Evolutionary conservation across 306 rosid genomes (phyloP), one percentile per base, ranked within the genome.

Genomic region (Cercis canadensis): DNA sequence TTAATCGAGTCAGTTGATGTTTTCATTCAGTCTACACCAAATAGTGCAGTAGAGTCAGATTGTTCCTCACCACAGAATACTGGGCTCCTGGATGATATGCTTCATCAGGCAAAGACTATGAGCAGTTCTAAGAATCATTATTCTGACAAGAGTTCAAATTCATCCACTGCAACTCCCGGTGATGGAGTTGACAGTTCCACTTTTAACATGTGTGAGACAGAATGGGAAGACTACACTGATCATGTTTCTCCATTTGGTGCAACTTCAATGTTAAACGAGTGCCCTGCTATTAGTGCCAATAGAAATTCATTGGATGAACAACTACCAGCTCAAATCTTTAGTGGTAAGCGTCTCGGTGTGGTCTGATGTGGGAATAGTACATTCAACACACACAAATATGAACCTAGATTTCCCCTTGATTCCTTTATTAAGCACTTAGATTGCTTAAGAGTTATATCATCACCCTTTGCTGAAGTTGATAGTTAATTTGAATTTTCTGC

Each of bases 11-110:
- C 96, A 74, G 83, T 84, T 83, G 97, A 90, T 83, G 81, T 77
- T 75, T 84, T 83, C 82, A 73, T 85, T 53, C 90, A 84, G 83
- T 87, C 86, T 72, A 88, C 87, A 13, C 69, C 72, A 55, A 46
- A 76, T 59, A 75, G 86, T 69, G 67, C 81, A 10, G 81, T 83
- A 61, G 96, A 79, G 75, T 66, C 92, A 63, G 88, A 87, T 78
- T 81, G 85, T 58, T 74, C 88, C 77, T 87, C 92, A 31, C 95
- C 94, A 15, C 83, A 77, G 46, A 85, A 91, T 67, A 89, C 96
- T 78, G 97, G 99, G 56, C 81, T 95, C 79, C 90, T 95, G 73
- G 96, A 89, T 78, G 92, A 91, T 83, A 80, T 95, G 58, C 80
- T 95, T 71, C 59, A 85, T 54, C 96, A 87, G 75, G 56, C 96